Base-by-base conservation (phyloP, 345 rosid species). In the Carallia brachiata region DNA sequence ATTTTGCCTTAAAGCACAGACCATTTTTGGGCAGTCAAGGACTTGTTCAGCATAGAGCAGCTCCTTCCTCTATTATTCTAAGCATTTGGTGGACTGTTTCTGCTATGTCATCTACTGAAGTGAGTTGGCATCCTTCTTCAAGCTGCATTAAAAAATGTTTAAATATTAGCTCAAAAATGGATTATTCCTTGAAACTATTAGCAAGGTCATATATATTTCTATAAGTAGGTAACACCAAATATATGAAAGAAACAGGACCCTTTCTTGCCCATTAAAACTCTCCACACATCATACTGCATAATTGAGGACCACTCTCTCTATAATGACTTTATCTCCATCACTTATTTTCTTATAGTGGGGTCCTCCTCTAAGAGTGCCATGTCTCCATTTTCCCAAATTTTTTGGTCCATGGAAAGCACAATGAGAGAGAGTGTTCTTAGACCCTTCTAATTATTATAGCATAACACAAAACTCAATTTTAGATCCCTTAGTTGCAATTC, bases 61-160 rank as follows among this genome's bases (percentile, higher is more conserved):
- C 78, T 30, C 79, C 89, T 61, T 82, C 84, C 72, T 87, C 90
- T 77, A 86, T 87, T 68, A 87, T 79, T 81, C 81, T 81, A 19
- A 93, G 93, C 93, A 93, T 85, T 85, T 85, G 90, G 63, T 89
- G 88, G 54, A 90, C 95, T 69, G 97, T 89, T 72, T 80, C 85
- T 73, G 95, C 97, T 76, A 93, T 89, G 85, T 93, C 98, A 75
- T 90, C 96, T 75, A 78, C 96, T 53, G 93, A 84, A 55, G 73
- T 87, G 68, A 93, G 88, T 75, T 82, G 93, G 85, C 97, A 89
- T 81, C 86, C 91, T 83, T 93, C 98, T 83, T 92, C 97, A 78
- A 89, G 79, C 97, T 92, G 74, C 73, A 72, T 61, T 70, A 31
- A 70, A 52, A 23, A 74, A 63, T 66, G 47, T 64, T 64, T 34